Evolutionary conservation across 208 protist genomes (phyloP), one percentile per base, ranked within the genome.

Genomic region (Trypanosoma avium): DNA sequence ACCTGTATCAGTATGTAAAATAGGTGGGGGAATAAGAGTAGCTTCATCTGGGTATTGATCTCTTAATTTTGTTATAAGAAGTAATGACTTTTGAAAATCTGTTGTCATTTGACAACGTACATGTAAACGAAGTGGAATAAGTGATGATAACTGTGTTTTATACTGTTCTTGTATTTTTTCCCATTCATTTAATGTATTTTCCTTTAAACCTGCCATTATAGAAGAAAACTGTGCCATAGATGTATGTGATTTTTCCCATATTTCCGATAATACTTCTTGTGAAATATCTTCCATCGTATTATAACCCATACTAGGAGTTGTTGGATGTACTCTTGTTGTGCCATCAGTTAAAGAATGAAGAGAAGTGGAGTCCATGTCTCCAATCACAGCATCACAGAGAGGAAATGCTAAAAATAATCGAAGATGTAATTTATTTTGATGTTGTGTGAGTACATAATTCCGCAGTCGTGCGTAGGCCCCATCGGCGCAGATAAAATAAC

Each of bases 41-140:
- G 33, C n/a, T n/a, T 63, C 72, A 30, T 72, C 36, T 8, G 59
- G 35, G 27, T 71, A 53, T 1, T 19, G 38, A 17, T 68, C 35
- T 47, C 69, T 48, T 10, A 84, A 72, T 7, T 78, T 70, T 32
- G 72, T 57, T 24, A 91, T 26, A 27, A 94, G 71, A 12, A 54
- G 46, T 0, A 94, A 48, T 22, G 75, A 67, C 61, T 94, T 94
- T 5, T 69, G 26, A 59, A 94, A 94, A 77, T 94, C 88, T 4
- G 88, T 91, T n/a, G 88, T 77, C 71, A 88, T 73, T 49, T 94
- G 88, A 62, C 88, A 94, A 15, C 53, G 36, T 4, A 91, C 61
- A 40, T 76, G 81, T 22, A 94, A 26, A 42, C 78, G 53, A 21
- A 82, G 56, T 12, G 76, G 58, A 32, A 49, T 40, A 2, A 66